Base-by-base conservation (phyloP, 2,329 filamentous ascomycete genomes). In the Ceratocystis ficicola region DNA sequence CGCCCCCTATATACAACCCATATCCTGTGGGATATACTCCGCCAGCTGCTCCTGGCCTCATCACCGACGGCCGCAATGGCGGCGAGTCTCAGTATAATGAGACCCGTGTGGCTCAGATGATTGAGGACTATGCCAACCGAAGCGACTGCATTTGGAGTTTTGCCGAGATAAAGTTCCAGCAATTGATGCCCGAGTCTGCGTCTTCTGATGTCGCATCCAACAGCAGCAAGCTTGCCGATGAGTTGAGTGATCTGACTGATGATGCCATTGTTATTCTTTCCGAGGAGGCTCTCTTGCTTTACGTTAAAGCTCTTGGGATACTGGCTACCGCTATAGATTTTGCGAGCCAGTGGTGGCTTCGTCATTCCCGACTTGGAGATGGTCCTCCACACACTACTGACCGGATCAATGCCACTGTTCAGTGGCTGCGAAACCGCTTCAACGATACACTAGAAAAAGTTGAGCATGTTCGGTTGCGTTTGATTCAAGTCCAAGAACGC, bases 91-190 rank as follows among this genome's bases (percentile, higher is more conserved):
- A 71, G 20, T 91, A 96, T 69, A 92, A 96, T 72, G 94, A 97
- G 73, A 80, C 82, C 17, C 84, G 83, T 69, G 86, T 89, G 50
- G 85, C 93, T 1, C 87, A 91, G 72, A 82, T 84, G 57, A 91
- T 97, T 66, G 93, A 99, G 74, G 92, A 97, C 71, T 87, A 90
- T 69, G 94, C 94, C 1, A 94, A 91, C 41, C 83, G 92, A 48
- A 96, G 92, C 73, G 92, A 99, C 74, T 94, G 96, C 59, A 92
- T 99, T 2, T 99, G 92, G 74, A 92, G 93, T 2, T 97, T 99
- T 75, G 94, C 94, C 5, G 93, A 99, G 76, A 93, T 99, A 73
- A 99, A 99, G 76, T 96, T 95, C 76, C 94, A 95, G 75, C 94
- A 99, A 75, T 82, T 99, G n/a, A 84, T 96, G 62, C 94, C 94